Evolutionary conservation across 2,329 filamentous ascomycete species (phyloP), one percentile per base, ranked within the genome.

Genomic region (Ustilaginoidea virens): DNA sequence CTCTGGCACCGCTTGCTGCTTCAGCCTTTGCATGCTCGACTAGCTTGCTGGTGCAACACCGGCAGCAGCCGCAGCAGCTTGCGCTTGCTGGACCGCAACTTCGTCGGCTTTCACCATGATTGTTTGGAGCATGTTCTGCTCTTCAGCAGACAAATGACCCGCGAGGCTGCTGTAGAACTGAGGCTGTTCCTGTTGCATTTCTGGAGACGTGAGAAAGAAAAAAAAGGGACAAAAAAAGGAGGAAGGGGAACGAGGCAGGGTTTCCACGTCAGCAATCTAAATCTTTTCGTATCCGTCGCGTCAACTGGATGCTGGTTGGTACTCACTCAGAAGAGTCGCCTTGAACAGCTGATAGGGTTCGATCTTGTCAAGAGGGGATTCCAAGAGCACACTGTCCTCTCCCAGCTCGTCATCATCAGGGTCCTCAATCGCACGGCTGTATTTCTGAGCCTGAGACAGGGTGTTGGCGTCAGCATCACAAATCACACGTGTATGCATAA

Each of bases 311-410:
- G n/a, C n/a, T n/a, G n/a, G n/a, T n/a, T n/a, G n/a, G n/a, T n/a
- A n/a, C 81, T 54, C 73, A 93, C 86, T 79, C 47, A 87, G 55
- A 40, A 96, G 61, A 12, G 81, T 76, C 36, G 69, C 65, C 50
- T 83, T 79, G 68, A 98, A 94, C 36, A 93, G 63, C 48, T 76
- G 70, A 47, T 98, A 98, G 3, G 87, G 86, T 56, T 98, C 90
- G 36, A 98, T 68, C 58, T 90, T 90, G 54, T 98, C 90, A 15
- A 98, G 66, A 11, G 87, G 86, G 9, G 87, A 92, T 55, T 98
- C 90, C 3, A 98, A 70, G 29, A 96, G 63, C 34, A 82, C 80
- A 50, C 86, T 87, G 45, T 96, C 90, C 52, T 96, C 87, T 12
- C 92, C 73, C 25, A 94, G 75, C 31, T 93, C 86, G 32, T 92